These are phyloP conservation scores for Claviceps sp. DNA, from an alignment of 2,329 filamentous ascomycete genomes.

Conservation along the genomic window DNA sequence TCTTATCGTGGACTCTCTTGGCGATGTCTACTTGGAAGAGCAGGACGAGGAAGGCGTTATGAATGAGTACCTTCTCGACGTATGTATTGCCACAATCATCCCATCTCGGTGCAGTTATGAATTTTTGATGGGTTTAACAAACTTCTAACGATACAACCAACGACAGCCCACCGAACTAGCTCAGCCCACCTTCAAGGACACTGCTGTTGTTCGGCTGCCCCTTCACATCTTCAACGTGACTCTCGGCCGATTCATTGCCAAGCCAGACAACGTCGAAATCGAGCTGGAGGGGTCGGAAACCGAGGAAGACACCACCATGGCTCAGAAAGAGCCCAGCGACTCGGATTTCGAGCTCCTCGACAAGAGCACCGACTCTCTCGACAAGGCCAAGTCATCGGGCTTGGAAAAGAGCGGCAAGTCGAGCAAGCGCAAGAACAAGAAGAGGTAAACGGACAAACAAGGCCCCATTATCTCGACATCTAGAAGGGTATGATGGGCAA, in stretches of 20 bases:
- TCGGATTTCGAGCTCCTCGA: constrained; percentile 52
- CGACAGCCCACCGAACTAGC: constrained; percentile 63
- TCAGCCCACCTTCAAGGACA: constrained; percentile 66
- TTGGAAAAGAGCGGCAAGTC: constrained; percentile 23
- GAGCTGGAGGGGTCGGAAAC: constrained; percentile 26
- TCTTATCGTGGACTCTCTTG: constrained; percentile 78
- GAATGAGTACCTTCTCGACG: constrained; percentile 76
- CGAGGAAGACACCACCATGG: constrained; percentile 34
- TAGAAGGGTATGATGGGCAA: background rate
- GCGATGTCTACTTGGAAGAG: constrained; percentile 92
- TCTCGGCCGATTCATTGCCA: constrained; percentile 35
- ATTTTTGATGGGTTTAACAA: background rate
- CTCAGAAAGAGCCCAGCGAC: constrained; percentile 40
- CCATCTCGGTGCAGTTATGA: background rate
- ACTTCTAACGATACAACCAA: constrained; percentile 11
- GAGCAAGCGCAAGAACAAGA: constrained; percentile 8
- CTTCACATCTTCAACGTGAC: constrained; percentile 53
- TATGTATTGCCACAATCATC: constrained; percentile 34
- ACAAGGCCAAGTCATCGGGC: constrained; percentile 37
- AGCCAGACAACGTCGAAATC: constrained; percentile 19
- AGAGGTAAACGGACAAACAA: background rate
- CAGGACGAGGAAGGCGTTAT: constrained; percentile 74
- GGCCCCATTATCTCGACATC: background rate
- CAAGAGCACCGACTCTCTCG: constrained; percentile 43
- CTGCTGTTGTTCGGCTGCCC: constrained; percentile 68